Evolutionary conservation across 352 stramenopile genomes (phyloP), one percentile per base, ranked within the genome.

Genomic region (Phytophthora agathidicida): DNA sequence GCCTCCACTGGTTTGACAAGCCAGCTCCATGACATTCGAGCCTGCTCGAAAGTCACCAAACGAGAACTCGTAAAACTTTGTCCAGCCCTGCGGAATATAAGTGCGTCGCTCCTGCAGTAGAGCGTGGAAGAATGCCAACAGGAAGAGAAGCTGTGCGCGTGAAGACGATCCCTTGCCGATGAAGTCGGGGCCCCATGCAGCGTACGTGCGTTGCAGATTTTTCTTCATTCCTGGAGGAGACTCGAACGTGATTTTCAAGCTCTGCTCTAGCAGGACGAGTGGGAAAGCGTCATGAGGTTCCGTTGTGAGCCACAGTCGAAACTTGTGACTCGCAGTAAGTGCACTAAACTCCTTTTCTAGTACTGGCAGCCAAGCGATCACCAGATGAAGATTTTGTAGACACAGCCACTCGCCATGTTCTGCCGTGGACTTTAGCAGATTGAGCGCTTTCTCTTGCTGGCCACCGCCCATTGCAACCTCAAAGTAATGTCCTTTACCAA

Each of bases 21-120:
- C 68, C 4, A 88, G 65, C 45, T 96, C 84, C 68, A 98, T 95
- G 9, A 98, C 85, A 48, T 97, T 96, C 0, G 83, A 78, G 5
- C 92, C 95, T 14, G 93, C 93, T n/a, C 92, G 91, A 48, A 97
- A 90, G 58, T 98, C 95, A 1, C 91, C 93, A 36, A 97, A 94
- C 11, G 87, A 97, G 61, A 98, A 98, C 67, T 98, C 95, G 75
- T 98, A 98, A 42, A 97, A 96, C 52, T 98, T 98, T 20, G 93
- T 98, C 95, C 95, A 98, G 17, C 96, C 95, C 65, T 98, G 94
- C 3, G 93, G 96, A 33, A 98, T 96, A 60, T 97, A 98, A 20
- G 83, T 98, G n/a, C 91, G 75, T 19, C 86, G 60, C 41, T 95
- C 86, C 27, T 95, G 86, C 3, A 94, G 56, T 8, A 95, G 45